Evolutionary conservation across 768 basidiomycete species (phyloP).

Genomic region (Lentinula edodes): DNA sequence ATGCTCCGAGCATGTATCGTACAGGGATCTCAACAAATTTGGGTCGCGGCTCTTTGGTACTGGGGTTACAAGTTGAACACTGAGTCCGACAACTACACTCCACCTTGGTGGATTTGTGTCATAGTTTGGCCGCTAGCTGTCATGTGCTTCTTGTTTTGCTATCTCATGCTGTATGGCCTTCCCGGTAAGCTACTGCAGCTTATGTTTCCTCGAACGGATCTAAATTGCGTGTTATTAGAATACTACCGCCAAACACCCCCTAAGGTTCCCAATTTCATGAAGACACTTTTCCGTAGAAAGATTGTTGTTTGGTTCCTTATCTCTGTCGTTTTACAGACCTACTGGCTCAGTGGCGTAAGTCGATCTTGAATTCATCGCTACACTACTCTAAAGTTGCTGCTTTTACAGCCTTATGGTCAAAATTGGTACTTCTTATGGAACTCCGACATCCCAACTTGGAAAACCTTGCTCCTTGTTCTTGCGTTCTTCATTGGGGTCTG

Average conservation of each 20-base stretch:
- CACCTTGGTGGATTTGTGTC: conserved; percentile 66
- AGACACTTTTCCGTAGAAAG: conserved; percentile 84
- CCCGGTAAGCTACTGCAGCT: conserved; percentile 47
- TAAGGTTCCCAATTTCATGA: conserved; percentile 89
- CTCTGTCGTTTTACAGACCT: conserved; percentile 87
- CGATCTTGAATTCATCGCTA: not conserved
- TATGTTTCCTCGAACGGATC: not conserved
- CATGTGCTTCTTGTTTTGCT: conserved; percentile 51
- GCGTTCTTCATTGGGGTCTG: conserved; percentile 87
- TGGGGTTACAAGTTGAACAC: conserved; percentile 84
- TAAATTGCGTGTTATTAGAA: conserved; percentile 34
- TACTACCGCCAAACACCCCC: conserved; percentile 92
- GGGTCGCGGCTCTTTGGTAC: conserved; percentile 95
- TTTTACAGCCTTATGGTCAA: conserved; percentile 73
- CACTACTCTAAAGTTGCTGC: conserved; percentile 12
- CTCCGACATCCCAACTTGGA: conserved; percentile 76
- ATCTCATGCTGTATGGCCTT: conserved; percentile 71
- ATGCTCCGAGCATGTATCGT: conserved; percentile 86
- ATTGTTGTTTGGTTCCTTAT: conserved; percentile 94
- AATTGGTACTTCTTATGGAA: conserved; percentile 96
- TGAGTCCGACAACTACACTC: conserved; percentile 39
- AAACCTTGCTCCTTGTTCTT: conserved; percentile 73
- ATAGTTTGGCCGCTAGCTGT: conserved; percentile 51
- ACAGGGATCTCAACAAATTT: conserved; percentile 92
- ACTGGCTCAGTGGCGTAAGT: conserved; percentile 84